Base-by-base conservation (phyloP, 768 basidiomycete genomes). In the Lentinula aciculospora region DNA sequence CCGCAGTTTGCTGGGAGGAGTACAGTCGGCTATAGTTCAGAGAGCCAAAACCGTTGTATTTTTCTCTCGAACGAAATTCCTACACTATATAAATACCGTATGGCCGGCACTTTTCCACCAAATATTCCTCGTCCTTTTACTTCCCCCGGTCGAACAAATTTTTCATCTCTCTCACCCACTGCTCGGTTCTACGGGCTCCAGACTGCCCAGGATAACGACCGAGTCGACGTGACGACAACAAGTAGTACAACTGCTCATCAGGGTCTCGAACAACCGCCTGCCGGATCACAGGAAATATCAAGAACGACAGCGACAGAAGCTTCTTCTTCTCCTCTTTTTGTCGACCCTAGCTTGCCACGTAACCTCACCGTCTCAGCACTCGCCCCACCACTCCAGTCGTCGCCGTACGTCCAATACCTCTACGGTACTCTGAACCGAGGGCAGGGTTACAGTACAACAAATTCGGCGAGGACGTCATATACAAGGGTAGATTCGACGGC, bases 381-480 rank as follows among this genome's bases (percentile, higher is more conserved):
- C n/a, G 25, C 53, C 19, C 53, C 29, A 28, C 40, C 40, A 17
- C 40, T 23, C 1, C 44, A 56, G 28, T 28, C 40, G 27, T 46
- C 40, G 39, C 44, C 40, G 25, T 56, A 44, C 28, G 45, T 53
- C 12, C 32, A 53, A 15, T 53, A 53, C 23, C 51, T 53, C 34
- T 53, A 53, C 51, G 36, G 51, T 6, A 36, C 51, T 12, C 21
- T 53, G 23, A 39, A 36, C 28, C 51, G 51, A 28, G 49, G 49
- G 19, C 51, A 53, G 19, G 51, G 51, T 6, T 53, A 53, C 36
- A 53, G 51, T 45, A 46, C 54, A 46, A 44, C 54, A 31, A 56
- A 44, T 31, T 56, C 54, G 21, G 44, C 54, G 29, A 28, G 44
- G 28, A 56, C 54, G 12, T 44, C 40, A 8, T 56, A 44, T 21